Evolutionary conservation across 2,329 filamentous ascomycete genomes (phyloP), one percentile per base, ranked within the genome.

Genomic region (Aureobasidium namibiae): DNA sequence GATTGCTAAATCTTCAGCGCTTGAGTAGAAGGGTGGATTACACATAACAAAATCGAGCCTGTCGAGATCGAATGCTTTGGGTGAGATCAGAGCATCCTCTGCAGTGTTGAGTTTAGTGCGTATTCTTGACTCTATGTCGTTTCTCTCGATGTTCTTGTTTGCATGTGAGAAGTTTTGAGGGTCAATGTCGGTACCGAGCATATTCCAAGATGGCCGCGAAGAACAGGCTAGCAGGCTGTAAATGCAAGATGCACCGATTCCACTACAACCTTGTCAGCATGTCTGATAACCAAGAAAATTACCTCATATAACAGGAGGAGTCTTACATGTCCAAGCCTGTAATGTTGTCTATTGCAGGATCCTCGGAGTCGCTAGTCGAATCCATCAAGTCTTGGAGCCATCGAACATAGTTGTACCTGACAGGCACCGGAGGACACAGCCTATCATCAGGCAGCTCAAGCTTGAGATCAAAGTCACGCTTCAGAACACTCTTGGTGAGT

Each of bases 11-110:
- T 95, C 90, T 5, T 79, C 73, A 3, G 81, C 75, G 0, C 89
- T 91, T n/a, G 78, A 73, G 75, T 96, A 97, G 74, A 99, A 99
- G 0, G 94, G 94, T 0, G 94, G 94, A 65, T 99, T 99, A 63
- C 88, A 92, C 85, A 97, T 95, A 61, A 83, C 85, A 70, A 97
- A 96, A 69, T 92, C 86, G 44, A 95, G 77, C 3, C 76, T 78
- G 10, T 67, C 62, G n/a, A 82, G 69, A 23, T 70, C 72, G 1
- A 85, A 68, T 0, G 78, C 77, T 39, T 84, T 76, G 0, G 90
- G 68, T 0, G 88, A 85, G 6, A 97, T 79, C 1, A 96, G 74
- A 0, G 75, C 66, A 36, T 80, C 82, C 0, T 74, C 68, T 0
- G 75, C 65, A 0, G 75, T 71, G 1, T 84, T 84, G 0, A 84